A percentile compares a stretch with the other conserved stretches of the same genome.
Evolutionary conservation across 2,329 filamentous ascomycete genomes (phyloP).

Genomic region (Trichoderma sp.): DNA sequence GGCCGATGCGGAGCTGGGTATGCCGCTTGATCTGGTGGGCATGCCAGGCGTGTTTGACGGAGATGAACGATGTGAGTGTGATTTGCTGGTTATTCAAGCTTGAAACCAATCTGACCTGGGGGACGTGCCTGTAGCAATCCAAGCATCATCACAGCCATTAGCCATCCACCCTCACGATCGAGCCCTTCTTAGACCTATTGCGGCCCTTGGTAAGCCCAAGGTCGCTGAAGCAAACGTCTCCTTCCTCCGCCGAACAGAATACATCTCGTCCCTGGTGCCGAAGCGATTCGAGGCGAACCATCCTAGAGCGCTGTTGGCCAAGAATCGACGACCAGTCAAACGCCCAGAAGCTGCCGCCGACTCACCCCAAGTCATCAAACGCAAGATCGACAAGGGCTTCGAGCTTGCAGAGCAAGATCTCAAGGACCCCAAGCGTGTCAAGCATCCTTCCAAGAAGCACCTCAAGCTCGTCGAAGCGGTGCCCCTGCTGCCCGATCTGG

Average conservation of each 20-base stretch:
- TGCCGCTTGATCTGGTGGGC: constrained; percentile 93
- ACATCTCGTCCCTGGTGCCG: constrained; percentile 67
- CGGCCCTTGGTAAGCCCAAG: constrained; percentile 80
- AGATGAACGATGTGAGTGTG: constrained; percentile 76
- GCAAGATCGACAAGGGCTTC: constrained; percentile 64
- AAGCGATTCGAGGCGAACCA: constrained; percentile 50
- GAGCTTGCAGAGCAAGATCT: constrained; percentile 52
- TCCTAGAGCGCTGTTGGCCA: constrained; percentile 37
- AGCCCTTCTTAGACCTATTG: constrained; percentile 75
- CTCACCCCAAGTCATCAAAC: constrained; percentile 64
- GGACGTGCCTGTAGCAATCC: constrained; percentile 60
- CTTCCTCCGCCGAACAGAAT: constrained; percentile 94
- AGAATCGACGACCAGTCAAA: constrained; percentile 37
- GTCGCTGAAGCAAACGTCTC: constrained; percentile 75
- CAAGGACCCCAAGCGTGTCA: constrained; percentile 52
- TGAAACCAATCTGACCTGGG: constrained; percentile 12
- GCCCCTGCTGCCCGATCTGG: constrained; percentile 62
- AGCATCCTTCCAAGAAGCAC: constrained; percentile 57
- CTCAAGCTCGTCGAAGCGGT: constrained; percentile 58
- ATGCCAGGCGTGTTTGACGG: constrained; percentile 94
- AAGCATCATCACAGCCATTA: constrained; percentile 69
- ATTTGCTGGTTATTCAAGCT: not conserved
- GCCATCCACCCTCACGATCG: constrained; percentile 80
- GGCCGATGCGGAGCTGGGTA: constrained; percentile 93
- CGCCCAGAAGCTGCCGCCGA: constrained; percentile 60